phyloP scores from a whole-genome alignment of 2,329 filamentous ascomycete genomes.

The Cercospora sesami region DNA sequence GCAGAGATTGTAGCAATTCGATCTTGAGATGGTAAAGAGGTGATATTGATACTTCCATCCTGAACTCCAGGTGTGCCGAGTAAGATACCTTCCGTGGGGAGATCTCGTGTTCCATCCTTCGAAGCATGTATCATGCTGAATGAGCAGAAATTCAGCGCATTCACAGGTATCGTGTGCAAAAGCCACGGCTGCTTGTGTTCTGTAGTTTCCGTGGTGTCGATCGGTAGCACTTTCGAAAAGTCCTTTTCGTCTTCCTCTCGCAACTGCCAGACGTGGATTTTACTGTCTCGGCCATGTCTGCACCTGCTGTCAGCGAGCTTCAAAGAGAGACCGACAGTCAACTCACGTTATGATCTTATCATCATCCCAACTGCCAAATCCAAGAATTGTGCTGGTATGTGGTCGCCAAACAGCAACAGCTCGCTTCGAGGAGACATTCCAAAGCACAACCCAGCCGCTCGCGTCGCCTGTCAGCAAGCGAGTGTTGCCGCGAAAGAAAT shows the following conservation, averaged over 20 bases:
- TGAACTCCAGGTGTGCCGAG: conserved; percentile 69
- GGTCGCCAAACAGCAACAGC: conserved; percentile 83
- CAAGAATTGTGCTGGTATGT: conserved; percentile 75
- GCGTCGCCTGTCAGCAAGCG: conserved; percentile 84
- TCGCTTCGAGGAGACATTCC: conserved; percentile 80
- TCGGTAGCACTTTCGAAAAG: conserved; percentile 68
- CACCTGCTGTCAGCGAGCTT: conserved; percentile 2
- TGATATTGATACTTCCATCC: conserved; percentile 71
- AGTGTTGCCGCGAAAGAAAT: conserved; percentile 71
- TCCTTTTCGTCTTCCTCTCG: conserved; percentile 58
- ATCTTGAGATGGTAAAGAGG: conserved; percentile 71
- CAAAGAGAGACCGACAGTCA: too few relatives aligned
- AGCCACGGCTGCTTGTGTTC: conserved; percentile 73
- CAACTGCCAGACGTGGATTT: conserved; percentile 81
- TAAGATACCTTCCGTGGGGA: conserved; percentile 50
- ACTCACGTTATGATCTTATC: conserved; percentile 77
- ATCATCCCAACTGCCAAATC: conserved; percentile 68
- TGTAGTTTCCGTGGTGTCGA: conserved; percentile 56
- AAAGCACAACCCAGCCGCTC: conserved; percentile 83
- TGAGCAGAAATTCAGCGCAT: conserved; percentile 92
- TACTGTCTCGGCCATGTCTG: conserved; percentile 89
- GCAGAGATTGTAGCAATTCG: conserved; percentile 63
- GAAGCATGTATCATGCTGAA: conserved; percentile 62
- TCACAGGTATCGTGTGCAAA: conserved; percentile 79
- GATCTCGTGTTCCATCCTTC: conserved; percentile 15